Evolutionary conservation across 2,329 filamentous ascomycete genomes (phyloP).

Genomic region (Colletotrichum kahawae): DNA sequence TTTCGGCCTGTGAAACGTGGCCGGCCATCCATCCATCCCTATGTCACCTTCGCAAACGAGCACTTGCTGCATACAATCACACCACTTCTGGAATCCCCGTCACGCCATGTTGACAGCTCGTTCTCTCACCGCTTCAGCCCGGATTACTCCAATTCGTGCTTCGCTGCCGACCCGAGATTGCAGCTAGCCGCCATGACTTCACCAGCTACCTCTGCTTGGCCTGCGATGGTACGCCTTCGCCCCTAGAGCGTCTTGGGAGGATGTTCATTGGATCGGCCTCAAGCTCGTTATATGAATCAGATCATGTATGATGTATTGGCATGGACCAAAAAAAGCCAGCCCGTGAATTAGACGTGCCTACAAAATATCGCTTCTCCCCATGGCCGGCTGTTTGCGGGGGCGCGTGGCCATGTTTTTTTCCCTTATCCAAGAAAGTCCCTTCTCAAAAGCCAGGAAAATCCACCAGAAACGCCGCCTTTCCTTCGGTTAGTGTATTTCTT

Average conservation of each 20-base stretch:
- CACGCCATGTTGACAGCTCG: background rate
- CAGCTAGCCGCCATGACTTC: background rate
- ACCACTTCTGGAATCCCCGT: background rate
- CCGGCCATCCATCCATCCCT: background rate
- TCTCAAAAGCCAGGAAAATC: background rate
- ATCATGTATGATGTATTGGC: background rate
- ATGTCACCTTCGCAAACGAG: background rate
- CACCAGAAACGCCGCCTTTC: background rate
- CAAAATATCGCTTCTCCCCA: background rate
- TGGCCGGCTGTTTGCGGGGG: background rate
- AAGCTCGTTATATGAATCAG: background rate
- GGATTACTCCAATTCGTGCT: background rate
- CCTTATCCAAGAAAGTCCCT: background rate
- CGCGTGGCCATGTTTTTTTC: background rate
- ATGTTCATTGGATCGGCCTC: background rate
- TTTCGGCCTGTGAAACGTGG: rapidly evolving
- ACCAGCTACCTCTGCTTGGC: background rate
- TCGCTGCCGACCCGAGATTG: background rate
- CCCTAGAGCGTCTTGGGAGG: background rate
- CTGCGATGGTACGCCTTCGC: background rate
- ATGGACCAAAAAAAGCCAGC: background rate
- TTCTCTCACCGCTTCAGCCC: background rate
- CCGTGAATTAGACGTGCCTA: background rate
- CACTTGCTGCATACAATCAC: background rate
- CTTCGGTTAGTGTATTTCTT: background rate